Evolutionary conservation across 305 asterid genomes (phyloP).

Genomic region (Striga hermonthica): DNA sequence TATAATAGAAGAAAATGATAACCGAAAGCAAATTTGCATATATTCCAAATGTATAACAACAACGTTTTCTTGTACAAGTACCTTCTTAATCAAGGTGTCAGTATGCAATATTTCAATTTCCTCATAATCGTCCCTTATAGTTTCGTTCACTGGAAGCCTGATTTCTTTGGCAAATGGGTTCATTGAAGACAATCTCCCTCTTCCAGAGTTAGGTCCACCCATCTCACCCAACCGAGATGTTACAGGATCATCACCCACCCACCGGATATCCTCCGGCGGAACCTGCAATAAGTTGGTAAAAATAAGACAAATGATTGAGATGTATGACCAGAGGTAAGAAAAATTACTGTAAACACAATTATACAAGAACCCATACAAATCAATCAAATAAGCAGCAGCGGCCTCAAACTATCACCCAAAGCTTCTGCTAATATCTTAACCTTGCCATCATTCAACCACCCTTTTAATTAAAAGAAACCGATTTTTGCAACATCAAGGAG

Average conservation of each 20-base stretch:
- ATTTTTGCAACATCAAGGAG: slow-evolving; percentile 9
- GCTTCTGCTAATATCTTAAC: slow-evolving; percentile 18
- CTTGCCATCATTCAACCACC: slow-evolving; percentile 12
- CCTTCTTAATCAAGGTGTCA: slow-evolving; percentile 84
- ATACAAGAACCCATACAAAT: slow-evolving; percentile 9
- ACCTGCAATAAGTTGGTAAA: slow-evolving; percentile 47
- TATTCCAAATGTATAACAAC: neutral
- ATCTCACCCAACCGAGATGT: slow-evolving; percentile 51
- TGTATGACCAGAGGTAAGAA: neutral
- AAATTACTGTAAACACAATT: neutral
- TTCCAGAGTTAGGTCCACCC: slow-evolving; percentile 46
- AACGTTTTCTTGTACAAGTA: slow-evolving; percentile 16
- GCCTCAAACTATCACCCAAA: slow-evolving; percentile 24
- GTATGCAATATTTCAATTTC: slow-evolving; percentile 87
- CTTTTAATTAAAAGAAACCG: neutral
- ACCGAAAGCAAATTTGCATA: slow-evolving; percentile 16
- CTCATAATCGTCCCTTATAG: slow-evolving; percentile 42
- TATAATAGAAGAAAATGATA: slow-evolving; percentile 21
- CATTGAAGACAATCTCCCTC: slow-evolving; percentile 50
- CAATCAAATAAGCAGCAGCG: slow-evolving; percentile 2
- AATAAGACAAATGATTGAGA: slow-evolving; percentile 3
- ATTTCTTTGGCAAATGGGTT: slow-evolving; percentile 49
- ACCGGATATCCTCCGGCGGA: slow-evolving; percentile 73
- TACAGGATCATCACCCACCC: slow-evolving; percentile 85
- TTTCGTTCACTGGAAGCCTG: slow-evolving; percentile 52